Conservation (phyloP, 2,329 filamentous ascomycete species). For the Colletotrichum sp. region DNA sequence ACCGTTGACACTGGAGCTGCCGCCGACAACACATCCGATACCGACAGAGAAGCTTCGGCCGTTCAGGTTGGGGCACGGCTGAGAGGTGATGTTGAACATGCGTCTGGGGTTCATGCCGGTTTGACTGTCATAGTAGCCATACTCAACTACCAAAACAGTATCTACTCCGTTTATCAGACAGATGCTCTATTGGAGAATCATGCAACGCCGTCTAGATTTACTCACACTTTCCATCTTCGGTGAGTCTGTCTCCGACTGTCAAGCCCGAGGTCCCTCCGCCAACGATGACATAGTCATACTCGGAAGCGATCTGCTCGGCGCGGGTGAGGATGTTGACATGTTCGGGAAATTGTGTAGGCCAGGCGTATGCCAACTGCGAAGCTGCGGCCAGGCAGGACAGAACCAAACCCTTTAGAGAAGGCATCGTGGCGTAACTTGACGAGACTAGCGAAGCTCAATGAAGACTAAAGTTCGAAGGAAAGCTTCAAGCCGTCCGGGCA, state of each 20-base stretch:
- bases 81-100: conserved; percentile 34
- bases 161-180: conserved; percentile 28
- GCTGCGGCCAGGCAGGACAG: not conserved
- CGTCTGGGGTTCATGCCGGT: conserved; percentile 24
- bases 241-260: conserved; percentile 41
- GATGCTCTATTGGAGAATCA: fast-evolving
- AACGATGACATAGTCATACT: conserved; percentile 39
- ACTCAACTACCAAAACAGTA: conserved; percentile 20
- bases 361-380: not conserved
- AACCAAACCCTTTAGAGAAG: not conserved
- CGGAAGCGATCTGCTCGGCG: conserved; percentile 7
- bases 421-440: not conserved
- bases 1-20: conserved; percentile 43
- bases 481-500: not conserved
- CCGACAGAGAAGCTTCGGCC: conserved; percentile 28
- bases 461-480: not conserved
- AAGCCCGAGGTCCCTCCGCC: conserved; percentile 50
- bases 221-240: conserved; percentile 38
- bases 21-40: conserved; percentile 40
- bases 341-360: conserved; percentile 8
- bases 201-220: not conserved
- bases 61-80: conserved; percentile 31
- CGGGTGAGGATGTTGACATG: conserved; percentile 10
- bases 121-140: conserved; percentile 23
- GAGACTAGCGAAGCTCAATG: not conserved